These are phyloP conservation scores for Sporothrix mexicana DNA, from an alignment of 2,329 filamentous ascomycete species.

Conservation along the genomic window DNA sequence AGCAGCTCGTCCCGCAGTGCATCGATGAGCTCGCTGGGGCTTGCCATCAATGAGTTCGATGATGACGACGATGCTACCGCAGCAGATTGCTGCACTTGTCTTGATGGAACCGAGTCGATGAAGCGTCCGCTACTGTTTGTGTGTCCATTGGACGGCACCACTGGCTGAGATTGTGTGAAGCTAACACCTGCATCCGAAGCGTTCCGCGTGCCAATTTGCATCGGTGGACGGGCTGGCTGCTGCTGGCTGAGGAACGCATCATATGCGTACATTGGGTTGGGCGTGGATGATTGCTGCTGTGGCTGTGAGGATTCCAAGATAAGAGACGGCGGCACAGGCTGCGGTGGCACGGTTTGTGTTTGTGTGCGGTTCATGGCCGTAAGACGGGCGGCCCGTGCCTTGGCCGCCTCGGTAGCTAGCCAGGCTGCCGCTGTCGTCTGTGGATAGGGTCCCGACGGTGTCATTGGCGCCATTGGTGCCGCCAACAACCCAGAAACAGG, in stretches of 20 bases:
- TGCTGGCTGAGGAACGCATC: constrained; percentile 14
- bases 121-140: neutral
- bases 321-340: neutral
- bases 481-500: too few relatives aligned
- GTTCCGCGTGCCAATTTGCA: constrained; percentile 28
- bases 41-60: neutral
- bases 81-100: too few relatives aligned
- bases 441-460: too few relatives aligned
- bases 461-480: too few relatives aligned
- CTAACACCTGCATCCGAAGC: neutral
- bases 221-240: neutral
- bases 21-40: too few relatives aligned
- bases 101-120: neutral
- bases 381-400: neutral
- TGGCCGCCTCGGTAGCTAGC: neutral
- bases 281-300: neutral
- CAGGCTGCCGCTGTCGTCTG: neutral
- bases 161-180: neutral
- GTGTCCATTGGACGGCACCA: neutral
- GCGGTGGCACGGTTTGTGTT: neutral
- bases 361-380: neutral
- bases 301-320: constrained; percentile 1
- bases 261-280: neutral
- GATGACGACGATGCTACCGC: too few relatives aligned
- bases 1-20: neutral